Evolutionary conservation across 1,139 yeast species (phyloP).

Genomic region (Wickerhamomyces sp.): DNA sequence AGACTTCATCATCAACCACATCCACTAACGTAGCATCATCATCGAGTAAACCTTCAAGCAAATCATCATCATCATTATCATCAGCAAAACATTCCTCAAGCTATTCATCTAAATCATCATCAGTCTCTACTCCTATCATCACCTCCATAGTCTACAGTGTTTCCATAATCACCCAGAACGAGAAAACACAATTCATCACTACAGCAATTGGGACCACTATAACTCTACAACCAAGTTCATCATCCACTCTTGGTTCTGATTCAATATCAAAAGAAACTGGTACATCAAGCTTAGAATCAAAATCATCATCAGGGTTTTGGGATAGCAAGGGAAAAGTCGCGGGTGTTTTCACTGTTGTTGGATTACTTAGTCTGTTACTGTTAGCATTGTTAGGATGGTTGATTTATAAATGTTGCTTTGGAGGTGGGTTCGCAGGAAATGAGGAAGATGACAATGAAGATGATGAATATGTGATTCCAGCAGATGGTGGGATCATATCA

Average conservation of each 20-base stretch:
- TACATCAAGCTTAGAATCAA: neutral
- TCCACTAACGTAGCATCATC: conserved; percentile 2
- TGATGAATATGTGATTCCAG: conserved; percentile 10
- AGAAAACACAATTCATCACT: conserved; percentile 6
- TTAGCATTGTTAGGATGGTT: conserved; percentile 24
- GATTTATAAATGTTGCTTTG: conserved; percentile 14
- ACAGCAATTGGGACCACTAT: conserved; percentile 8
- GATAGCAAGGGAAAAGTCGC: conserved; percentile 56
- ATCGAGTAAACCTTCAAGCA: neutral
- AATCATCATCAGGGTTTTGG: neutral
- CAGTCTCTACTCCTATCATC: conserved; percentile 3
- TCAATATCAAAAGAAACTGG: conserved; percentile 1
- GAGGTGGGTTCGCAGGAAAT: conserved; percentile 2
- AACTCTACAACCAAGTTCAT: neutral
- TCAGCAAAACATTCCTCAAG: neutral
- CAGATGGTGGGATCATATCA: conserved; percentile 2
- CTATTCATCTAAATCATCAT: neutral
- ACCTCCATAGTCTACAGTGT: conserved; percentile 7
- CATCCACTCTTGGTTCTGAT: neutral
- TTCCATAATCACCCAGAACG: conserved; percentile 4
- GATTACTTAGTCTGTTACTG: conserved; percentile 44
- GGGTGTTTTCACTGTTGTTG: conserved; percentile 69
- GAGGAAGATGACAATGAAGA: conserved; percentile 18
- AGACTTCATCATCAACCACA: conserved; percentile 14
- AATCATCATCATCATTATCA: conserved; percentile 3